Conservation (phyloP, 2,329 filamentous ascomycete genomes). For the Pseudogymnoascus sp. region DNA sequence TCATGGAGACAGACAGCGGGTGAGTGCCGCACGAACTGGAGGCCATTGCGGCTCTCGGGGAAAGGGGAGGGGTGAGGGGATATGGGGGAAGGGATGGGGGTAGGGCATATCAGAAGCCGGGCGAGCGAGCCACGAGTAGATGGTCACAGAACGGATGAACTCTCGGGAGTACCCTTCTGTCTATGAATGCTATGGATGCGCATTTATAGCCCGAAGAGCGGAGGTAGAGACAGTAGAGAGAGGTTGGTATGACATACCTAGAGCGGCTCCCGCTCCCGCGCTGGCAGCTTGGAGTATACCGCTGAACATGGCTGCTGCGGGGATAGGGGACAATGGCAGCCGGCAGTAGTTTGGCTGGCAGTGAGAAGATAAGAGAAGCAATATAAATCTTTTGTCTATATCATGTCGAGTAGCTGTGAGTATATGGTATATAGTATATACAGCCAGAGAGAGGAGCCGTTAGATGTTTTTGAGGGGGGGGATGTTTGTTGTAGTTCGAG, state of each 20-base stretch:
- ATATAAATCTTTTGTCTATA: neutral
- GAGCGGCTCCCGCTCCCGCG: neutral
- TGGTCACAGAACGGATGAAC: neutral
- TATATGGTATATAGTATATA: neutral
- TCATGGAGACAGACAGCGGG: neutral
- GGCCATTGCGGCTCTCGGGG: neutral
- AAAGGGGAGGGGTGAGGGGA: neutral
- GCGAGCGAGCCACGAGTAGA: neutral
- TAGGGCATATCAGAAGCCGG: neutral
- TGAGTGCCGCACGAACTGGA: neutral
- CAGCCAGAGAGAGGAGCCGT: neutral
- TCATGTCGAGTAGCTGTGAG: neutral
- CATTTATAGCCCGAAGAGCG: neutral
- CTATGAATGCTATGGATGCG: neutral
- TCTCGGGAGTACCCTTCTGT: neutral
- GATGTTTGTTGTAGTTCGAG: neutral
- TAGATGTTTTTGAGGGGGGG: neutral
- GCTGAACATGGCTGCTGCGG: neutral
- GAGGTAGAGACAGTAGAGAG: neutral
- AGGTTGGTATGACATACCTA: neutral
- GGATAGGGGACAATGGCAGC: neutral
- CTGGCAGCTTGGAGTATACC: neutral
- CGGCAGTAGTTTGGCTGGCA: neutral
- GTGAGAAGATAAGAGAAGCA: neutral
- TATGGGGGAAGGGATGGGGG: neutral